phyloP scores from a whole-genome alignment of 2,329 filamentous ascomycete genomes.

The Alternaria dauci region DNA sequence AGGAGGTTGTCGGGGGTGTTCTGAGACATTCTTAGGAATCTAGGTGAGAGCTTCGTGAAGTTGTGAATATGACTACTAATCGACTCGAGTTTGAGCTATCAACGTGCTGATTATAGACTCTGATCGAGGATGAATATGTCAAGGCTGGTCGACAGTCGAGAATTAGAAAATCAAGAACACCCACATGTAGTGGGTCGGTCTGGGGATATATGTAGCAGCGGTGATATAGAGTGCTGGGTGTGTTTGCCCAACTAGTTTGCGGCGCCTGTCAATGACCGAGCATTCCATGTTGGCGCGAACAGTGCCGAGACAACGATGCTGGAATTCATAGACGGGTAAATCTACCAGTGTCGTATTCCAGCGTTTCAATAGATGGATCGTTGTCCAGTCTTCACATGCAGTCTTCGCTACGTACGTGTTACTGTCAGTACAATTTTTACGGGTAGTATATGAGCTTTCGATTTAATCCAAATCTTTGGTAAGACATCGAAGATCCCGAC shows the following conservation, averaged over 20 bases:
- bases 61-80: neutral
- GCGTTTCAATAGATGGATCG: neutral
- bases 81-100: neutral
- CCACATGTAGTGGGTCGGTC: neutral
- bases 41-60: neutral
- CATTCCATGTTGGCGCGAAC: constrained; percentile 2
- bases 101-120: neutral
- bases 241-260: neutral
- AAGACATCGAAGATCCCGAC: neutral
- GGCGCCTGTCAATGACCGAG: neutral
- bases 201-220: neutral
- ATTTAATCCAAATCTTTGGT: too few species aligned
- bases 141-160: neutral
- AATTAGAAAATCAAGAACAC: neutral
- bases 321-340: neutral
- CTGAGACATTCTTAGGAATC: constrained; percentile 18
- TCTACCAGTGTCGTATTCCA: neutral
- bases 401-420: neutral
- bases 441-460: neutral
- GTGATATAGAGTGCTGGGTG: neutral
- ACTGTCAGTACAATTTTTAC: neutral
- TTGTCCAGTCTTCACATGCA: neutral
- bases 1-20: constrained; percentile 32
- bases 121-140: neutral
- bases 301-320: neutral